These are phyloP conservation scores for Diddensiella caesifluorescens DNA, from an alignment of 805 yeast genomes.

Conservation along the genomic window DNA sequence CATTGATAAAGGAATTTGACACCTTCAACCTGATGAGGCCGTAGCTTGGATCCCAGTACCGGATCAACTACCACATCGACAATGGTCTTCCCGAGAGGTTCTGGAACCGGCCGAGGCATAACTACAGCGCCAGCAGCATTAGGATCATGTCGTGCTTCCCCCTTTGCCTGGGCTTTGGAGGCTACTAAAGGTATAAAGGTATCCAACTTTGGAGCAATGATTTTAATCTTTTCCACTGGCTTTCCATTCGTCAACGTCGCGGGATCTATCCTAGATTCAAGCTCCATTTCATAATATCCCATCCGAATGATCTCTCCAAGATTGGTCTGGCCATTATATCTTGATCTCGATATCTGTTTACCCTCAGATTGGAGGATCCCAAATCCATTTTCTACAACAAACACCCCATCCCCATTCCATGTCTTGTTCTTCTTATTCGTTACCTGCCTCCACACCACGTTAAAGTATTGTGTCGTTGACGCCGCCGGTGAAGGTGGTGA, in stretches of 20 bases:
- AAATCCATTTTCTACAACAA: constrained; percentile 28
- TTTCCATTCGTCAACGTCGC: background rate
- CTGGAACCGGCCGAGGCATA: constrained; percentile 23
- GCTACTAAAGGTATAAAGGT: background rate
- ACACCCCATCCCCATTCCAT: constrained; percentile 90
- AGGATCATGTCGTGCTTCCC: constrained; percentile 23
- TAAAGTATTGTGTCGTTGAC: background rate
- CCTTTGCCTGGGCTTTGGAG: background rate
- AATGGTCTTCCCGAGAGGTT: constrained; percentile 15
- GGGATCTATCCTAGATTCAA: constrained; percentile 13
- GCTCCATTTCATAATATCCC: constrained; percentile 51
- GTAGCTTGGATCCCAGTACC: constrained; percentile 34
- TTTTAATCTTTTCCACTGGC: background rate
- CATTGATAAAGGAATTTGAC: constrained; percentile 77
- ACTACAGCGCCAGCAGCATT: constrained; percentile 27
- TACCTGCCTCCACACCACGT: constrained; percentile 43
- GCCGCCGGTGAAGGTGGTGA: background rate
- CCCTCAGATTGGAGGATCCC: constrained; percentile 26
- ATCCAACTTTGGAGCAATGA: background rate
- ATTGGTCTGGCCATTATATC: constrained; percentile 13
- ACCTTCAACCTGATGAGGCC: constrained; percentile 87
- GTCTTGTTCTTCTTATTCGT: constrained; percentile 77
- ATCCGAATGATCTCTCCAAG: constrained; percentile 42
- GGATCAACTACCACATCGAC: constrained; percentile 39
- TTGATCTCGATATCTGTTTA: constrained; percentile 10